Percentiles rank a stretch among this genome's conserved stretches.
These are phyloP conservation scores for Cercophora scortea DNA, from an alignment of 495 filamentous ascomycete genomes.

Conservation along the genomic window DNA sequence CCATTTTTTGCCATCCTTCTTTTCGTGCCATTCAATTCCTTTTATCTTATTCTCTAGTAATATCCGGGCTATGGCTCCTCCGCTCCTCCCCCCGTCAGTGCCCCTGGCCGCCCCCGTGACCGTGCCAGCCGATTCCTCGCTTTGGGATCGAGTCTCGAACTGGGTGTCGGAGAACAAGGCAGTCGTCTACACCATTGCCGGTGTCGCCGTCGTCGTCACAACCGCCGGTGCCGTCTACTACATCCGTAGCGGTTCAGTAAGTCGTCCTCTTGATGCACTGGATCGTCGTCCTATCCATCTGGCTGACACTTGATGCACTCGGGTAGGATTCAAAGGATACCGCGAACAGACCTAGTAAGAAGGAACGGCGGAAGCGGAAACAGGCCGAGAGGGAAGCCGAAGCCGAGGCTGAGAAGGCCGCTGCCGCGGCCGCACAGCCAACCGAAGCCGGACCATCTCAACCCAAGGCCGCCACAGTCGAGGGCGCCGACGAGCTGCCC, in stretches of 20 bases:
- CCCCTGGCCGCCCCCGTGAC: conserved; percentile 27
- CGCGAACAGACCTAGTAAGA: conserved; percentile 39
- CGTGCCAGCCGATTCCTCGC: conserved; percentile 48
- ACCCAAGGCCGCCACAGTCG: conserved; percentile 46
- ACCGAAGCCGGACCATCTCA: conserved; percentile 26
- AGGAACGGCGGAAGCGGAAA: conserved; percentile 59
- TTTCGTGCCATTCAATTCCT: background rate
- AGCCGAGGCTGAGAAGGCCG: conserved; percentile 38
- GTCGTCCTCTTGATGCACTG: conserved; percentile 1
- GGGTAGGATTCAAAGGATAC: conserved; percentile 21
- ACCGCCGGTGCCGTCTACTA: conserved; percentile 90
- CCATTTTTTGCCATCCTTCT: background rate
- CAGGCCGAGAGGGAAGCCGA: conserved; percentile 59
- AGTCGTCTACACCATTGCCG: conserved; percentile 90
- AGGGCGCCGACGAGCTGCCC: conserved; percentile 70
- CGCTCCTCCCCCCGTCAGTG: background rate
- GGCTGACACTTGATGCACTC: background rate
- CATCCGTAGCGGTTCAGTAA: conserved; percentile 45
- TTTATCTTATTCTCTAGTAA: background rate
- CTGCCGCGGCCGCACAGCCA: conserved; percentile 11
- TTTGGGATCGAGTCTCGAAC: conserved; percentile 82
- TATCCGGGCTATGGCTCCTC: conserved; percentile 24
- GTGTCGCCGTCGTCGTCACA: conserved; percentile 83
- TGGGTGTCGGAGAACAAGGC: conserved; percentile 96
- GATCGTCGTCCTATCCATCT: background rate